phyloP scores from a whole-genome alignment of 2,329 filamentous ascomycete genomes.

The Exophiala mesophila region DNA sequence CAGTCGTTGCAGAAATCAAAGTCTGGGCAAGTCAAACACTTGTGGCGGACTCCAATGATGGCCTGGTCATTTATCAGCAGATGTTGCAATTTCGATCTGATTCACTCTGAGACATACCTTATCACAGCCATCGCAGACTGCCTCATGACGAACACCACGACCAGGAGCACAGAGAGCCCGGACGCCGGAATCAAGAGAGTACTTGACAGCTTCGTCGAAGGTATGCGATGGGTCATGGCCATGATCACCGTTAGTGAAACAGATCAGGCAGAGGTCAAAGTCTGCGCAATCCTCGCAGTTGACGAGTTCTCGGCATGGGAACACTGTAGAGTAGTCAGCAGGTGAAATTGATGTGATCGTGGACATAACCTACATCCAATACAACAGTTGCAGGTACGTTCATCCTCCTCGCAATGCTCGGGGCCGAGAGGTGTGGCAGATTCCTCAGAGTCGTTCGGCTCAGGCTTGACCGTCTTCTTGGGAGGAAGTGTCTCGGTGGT shows the following conservation, averaged over 20 bases:
- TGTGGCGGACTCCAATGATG: conserved; percentile 86
- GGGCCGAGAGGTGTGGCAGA: conserved; percentile 15
- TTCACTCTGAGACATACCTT: conserved; percentile 52
- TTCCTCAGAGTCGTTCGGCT: conserved; percentile 17
- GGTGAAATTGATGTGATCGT: conserved; percentile 2
- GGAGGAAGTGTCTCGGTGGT: conserved; percentile 74
- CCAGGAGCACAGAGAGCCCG: conserved; percentile 69
- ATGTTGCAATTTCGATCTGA: too few species aligned
- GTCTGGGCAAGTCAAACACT: conserved; percentile 94
- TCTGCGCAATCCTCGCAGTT: conserved; percentile 82
- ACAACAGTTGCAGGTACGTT: conserved; percentile 60
- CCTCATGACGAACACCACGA: conserved; percentile 75
- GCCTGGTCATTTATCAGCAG: too few species aligned
- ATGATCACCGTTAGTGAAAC: conserved; percentile 70
- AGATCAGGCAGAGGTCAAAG: conserved; percentile 83
- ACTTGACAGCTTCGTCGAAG: conserved; percentile 64
- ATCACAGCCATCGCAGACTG: conserved; percentile 92
- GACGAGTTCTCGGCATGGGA: conserved; percentile 73
- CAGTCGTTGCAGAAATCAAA: conserved; percentile 92
- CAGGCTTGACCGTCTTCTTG: conserved; percentile 41
- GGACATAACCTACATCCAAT: conserved; percentile 52
- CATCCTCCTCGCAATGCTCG: conserved; percentile 13
- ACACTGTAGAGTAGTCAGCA: conserved; percentile 46
- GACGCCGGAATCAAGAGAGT: conserved; percentile 57
- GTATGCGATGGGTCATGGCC: conserved; percentile 86